Evolutionary conservation across 208 protist genomes (phyloP).

Genomic region (Crithidia thermophila): DNA sequence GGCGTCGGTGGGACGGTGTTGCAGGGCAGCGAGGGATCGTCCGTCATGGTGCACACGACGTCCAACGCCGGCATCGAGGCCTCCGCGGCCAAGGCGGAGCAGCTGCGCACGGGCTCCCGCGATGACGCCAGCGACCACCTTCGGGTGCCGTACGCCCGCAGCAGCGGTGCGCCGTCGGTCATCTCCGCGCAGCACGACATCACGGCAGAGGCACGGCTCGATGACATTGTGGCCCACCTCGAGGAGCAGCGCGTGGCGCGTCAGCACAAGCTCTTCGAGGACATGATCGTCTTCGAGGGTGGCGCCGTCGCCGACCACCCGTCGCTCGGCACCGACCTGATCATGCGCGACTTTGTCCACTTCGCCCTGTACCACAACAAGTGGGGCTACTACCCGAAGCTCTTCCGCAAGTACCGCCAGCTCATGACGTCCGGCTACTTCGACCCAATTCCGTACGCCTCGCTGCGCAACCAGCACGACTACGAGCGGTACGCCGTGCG

Average conservation of each 20-base stretch:
- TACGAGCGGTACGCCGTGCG: constrained; percentile 77
- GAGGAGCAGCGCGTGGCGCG: constrained; percentile 76
- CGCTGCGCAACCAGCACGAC: constrained; percentile 82
- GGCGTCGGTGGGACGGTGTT: background rate
- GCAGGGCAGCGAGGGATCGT: background rate
- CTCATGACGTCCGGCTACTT: constrained; percentile 89
- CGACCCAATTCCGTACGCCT: constrained; percentile 80
- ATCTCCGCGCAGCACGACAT: constrained; percentile 61
- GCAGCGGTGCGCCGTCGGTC: constrained; percentile 40
- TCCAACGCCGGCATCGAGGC: constrained; percentile 10
- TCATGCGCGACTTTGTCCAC: constrained; percentile 90
- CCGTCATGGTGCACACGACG: constrained; percentile 2
- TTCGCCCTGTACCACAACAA: constrained; percentile 86
- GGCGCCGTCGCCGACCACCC: constrained; percentile 75
- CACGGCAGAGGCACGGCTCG: constrained; percentile 44
- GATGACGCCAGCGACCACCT: background rate
- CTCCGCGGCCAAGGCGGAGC: background rate
- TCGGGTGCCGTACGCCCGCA: no score
- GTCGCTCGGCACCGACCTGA: constrained; percentile 62
- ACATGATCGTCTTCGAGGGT: constrained; percentile 88
- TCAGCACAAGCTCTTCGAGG: constrained; percentile 71
- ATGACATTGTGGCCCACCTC: constrained; percentile 43
- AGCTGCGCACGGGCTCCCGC: background rate
- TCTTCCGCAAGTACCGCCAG: constrained; percentile 85
- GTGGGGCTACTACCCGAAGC: constrained; percentile 91